Conservation (phyloP, 495 filamentous ascomycete species). For the Aspergillus ellipticus region DNA sequence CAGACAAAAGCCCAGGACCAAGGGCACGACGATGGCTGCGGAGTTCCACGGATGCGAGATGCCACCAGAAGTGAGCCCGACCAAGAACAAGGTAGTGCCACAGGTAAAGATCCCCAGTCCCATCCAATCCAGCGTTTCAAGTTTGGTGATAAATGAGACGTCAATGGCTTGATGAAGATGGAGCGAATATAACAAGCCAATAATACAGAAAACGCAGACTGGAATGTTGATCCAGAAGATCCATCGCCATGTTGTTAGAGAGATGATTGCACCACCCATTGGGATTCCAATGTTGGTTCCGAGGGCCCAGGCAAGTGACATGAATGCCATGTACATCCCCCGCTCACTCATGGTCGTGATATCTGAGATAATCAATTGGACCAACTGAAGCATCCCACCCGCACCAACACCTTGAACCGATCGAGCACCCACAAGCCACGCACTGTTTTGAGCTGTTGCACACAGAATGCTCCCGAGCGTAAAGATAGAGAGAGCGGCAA, state of each 20-base stretch:
- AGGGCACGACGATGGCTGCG: slow-evolving; percentile 40
- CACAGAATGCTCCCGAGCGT: slow-evolving; percentile 17
- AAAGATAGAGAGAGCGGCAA: slow-evolving; percentile 28
- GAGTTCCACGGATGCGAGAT: slow-evolving; percentile 45
- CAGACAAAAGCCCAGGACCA: slow-evolving; percentile 33
- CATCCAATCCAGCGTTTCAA: background rate
- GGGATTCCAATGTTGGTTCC: slow-evolving; percentile 12
- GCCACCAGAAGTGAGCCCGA: slow-evolving; percentile 55
- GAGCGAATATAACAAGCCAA: too few relatives aligned
- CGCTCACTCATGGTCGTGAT: too few relatives aligned
- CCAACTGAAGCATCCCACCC: too few relatives aligned
- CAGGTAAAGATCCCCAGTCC: slow-evolving; percentile 30
- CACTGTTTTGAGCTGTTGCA: too few relatives aligned
- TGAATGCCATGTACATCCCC: too few relatives aligned
- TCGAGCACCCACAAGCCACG: too few relatives aligned
- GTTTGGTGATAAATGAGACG: background rate
- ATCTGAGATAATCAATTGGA: too few relatives aligned
- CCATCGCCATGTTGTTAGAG: slow-evolving; percentile 19
- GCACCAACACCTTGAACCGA: slow-evolving; percentile 7
- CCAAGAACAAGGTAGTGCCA: slow-evolving; percentile 45
- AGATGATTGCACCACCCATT: slow-evolving; percentile 21
- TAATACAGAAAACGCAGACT: slow-evolving; percentile 25
- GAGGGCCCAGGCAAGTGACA: too few relatives aligned
- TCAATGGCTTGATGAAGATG: too few relatives aligned
- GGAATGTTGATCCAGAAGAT: slow-evolving; percentile 41